Base-by-base conservation (phyloP, 1,284 basidiomycete genomes). In the Apiotrichum siamense region DNA sequence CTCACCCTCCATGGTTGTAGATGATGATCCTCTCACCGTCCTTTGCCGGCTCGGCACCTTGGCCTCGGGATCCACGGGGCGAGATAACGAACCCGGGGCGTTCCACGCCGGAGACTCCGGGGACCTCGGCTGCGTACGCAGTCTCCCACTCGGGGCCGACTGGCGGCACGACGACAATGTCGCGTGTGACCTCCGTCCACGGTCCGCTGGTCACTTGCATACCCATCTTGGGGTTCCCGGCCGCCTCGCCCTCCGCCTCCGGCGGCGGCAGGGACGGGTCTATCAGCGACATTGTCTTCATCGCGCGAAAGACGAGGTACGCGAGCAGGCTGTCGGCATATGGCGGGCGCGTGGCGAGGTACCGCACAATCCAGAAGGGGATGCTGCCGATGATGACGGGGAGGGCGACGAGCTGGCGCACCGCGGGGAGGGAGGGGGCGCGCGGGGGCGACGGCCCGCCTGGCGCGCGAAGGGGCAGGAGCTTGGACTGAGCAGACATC, bases 21-120 rank as follows among this genome's bases (percentile, higher is more conserved):
- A 64, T 21, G 17, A 64, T 50, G 13, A 62, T 47, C 47, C 41
- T 54, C 27, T 59, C 60, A 5, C 49, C 55, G 18, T 44, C 33
- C 29, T 37, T 32, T 2, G 60, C 60, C 21, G 6, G 32, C 15
- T 32, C 50, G 10, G 42, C 25, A 2, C 43, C 49, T 21, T n/a
- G n/a, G n/a, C n/a, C n/a, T n/a, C n/a, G n/a, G n/a, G n/a, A n/a
- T n/a, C n/a, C n/a, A n/a, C n/a, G 40, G 54, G 24, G 4, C 15
- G 41, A 44, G 13, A 62, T 32, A 47, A 56, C 47, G 31, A 59
- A 62, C 15, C 17, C 45, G 11, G 45, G 45, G 20, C 45, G 35
- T 27, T 26, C 23, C 3, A 27, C 44, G 7, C 15, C 20, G 25
- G 17, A 10, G 17, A 45, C 44, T 7, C 11, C 25, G n/a, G n/a